phyloP scores from a whole-genome alignment of 2,329 filamentous ascomycete species.

The Fusarium dlaminii region DNA sequence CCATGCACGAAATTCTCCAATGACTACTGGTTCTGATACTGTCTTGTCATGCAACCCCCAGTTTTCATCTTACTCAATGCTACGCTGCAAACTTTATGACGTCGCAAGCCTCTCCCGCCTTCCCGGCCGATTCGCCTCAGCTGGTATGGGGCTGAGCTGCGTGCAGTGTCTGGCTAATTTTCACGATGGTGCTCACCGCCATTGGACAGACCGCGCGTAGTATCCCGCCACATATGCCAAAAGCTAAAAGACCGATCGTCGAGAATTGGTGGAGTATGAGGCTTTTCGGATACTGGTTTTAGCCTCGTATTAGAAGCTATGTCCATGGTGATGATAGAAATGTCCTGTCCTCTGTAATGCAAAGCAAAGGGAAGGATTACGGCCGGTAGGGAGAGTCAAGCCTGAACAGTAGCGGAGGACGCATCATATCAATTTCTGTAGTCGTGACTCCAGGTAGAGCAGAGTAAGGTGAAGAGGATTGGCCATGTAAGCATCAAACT shows the following conservation, averaged over 20 bases:
- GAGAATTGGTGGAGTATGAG: background rate
- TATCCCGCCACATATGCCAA: background rate
- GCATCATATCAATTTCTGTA: background rate
- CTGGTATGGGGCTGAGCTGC: too few species aligned
- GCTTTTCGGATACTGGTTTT: background rate
- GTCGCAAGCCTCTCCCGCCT: background rate
- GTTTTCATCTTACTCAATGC: background rate
- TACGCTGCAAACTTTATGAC: background rate
- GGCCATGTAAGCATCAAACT: background rate
- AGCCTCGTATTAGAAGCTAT: too few species aligned
- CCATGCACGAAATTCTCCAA: background rate
- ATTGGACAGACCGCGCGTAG: background rate
- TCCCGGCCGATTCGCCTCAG: background rate
- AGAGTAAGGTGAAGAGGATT: too few species aligned
- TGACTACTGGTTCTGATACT: fast-evolving
- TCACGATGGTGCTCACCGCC: background rate
- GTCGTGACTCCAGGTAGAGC: background rate
- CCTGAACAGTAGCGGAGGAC: fast-evolving
- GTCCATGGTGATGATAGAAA: fast-evolving
- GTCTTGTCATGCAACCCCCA: background rate
- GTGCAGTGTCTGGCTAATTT: background rate
- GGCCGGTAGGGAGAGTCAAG: too few species aligned
- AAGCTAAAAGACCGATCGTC: fast-evolving
- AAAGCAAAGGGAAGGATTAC: fast-evolving
- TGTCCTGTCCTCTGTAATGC: fast-evolving